Percentiles rank a stretch among this genome's conserved stretches.
These are phyloP conservation scores for Mortierella sp. DNA, from an alignment of 371 early-diverging fungal species.

Conservation along the genomic window DNA sequence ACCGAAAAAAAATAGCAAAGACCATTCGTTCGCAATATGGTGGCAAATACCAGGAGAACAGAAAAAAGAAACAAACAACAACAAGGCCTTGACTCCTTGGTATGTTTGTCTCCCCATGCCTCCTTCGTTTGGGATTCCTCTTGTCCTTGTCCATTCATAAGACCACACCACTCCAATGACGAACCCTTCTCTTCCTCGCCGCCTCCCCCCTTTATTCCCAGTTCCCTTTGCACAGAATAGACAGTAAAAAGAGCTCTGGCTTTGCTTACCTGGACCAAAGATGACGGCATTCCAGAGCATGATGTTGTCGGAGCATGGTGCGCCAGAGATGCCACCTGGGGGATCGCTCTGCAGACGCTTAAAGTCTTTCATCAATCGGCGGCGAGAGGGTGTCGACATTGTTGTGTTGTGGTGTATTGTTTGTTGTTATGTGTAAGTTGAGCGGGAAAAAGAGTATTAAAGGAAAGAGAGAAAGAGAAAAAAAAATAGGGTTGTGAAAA, in stretches of 20 bases:
- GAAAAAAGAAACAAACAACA: too few species aligned
- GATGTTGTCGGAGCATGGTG: conserved; percentile 96
- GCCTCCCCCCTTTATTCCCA: too few species aligned
- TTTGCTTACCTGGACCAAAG: conserved; percentile 89
- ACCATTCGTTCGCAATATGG: too few species aligned
- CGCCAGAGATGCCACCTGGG: conserved; percentile 90
- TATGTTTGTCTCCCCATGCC: too few species aligned
- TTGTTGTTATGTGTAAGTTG: neutral
- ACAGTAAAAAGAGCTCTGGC: neutral
- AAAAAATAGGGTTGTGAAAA: conserved; percentile 8
- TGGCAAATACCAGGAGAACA: too few species aligned
- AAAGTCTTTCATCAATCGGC: conserved; percentile 95
- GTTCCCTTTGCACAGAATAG: neutral
- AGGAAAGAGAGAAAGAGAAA: neutral
- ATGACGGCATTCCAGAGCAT: conserved; percentile 99
- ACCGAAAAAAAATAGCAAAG: too few species aligned
- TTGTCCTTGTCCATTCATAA: too few species aligned
- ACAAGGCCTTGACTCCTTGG: too few species aligned
- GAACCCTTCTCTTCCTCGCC: too few species aligned
- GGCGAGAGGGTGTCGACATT: conserved; percentile 91
- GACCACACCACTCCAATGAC: too few species aligned
- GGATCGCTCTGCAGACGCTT: conserved; percentile 97
- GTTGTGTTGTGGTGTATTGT: neutral
- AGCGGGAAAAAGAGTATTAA: conserved; percentile 5
- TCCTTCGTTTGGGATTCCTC: too few species aligned